These are phyloP conservation scores for Citrus glauca DNA, from an alignment of 345 rosid genomes.

Conservation along the genomic window DNA sequence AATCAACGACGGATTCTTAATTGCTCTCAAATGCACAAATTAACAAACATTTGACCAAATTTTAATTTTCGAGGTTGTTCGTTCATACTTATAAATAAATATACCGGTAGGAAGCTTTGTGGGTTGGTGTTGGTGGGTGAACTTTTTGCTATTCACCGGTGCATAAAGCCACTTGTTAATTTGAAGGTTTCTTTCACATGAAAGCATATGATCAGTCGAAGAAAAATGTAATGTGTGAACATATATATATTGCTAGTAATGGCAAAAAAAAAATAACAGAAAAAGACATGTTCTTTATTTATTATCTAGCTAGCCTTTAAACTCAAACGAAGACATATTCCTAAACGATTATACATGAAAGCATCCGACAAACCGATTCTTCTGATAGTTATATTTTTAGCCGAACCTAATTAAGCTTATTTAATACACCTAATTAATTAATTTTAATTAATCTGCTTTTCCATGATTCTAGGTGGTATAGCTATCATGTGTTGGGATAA, in stretches of 20 bases:
- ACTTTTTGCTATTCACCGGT: background rate
- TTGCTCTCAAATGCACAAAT: background rate
- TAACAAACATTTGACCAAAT: background rate
- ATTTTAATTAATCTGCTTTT: background rate
- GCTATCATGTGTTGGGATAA: slow-evolving; percentile 1
- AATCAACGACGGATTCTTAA: background rate
- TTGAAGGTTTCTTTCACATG: background rate
- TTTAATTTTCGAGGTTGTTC: background rate
- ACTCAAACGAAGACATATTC: too few species aligned
- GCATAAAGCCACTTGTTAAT: background rate
- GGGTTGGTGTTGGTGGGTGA: background rate
- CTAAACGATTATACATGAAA: background rate
- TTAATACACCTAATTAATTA: background rate
- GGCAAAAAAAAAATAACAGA: background rate
- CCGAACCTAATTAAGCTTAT: background rate
- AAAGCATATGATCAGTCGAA: background rate
- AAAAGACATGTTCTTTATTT: too few species aligned
- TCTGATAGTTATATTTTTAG: background rate
- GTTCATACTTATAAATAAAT: background rate
- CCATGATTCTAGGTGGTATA: background rate
- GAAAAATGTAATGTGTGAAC: too few species aligned
- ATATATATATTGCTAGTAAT: background rate
- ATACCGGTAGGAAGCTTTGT: background rate
- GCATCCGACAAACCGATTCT: background rate
- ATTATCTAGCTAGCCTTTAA: background rate